Conservation (phyloP, 1,284 basidiomycete genomes). For the Bjerkandera adusta region DNA sequence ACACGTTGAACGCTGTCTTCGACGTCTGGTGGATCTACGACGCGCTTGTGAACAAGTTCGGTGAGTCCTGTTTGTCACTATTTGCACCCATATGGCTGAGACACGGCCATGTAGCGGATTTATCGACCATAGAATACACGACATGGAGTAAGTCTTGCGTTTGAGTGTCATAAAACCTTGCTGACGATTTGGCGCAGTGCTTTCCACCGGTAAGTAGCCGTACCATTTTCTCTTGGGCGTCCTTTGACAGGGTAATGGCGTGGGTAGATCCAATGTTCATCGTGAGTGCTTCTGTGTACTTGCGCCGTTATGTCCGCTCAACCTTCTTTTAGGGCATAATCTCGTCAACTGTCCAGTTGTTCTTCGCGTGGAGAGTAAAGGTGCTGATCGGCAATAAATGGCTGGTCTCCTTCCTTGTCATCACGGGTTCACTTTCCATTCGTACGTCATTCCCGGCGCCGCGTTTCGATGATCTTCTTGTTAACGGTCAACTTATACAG, state of each 20-base stretch:
- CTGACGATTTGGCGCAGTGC: background rate
- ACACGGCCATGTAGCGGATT: too few species aligned
- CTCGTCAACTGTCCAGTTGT: slow-evolving; percentile 39
- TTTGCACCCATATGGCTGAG: too few species aligned
- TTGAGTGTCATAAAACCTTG: background rate
- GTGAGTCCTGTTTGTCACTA: slow-evolving; percentile 20
- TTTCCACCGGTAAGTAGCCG: too few species aligned
- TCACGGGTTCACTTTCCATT: slow-evolving; percentile 28
- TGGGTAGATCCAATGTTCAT: slow-evolving; percentile 35
- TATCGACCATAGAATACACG: too few species aligned
- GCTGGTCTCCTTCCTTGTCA: slow-evolving; percentile 23
- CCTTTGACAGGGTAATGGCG: too few species aligned
- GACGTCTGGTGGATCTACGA: slow-evolving; percentile 37
- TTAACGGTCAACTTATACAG: slow-evolving; percentile 18
- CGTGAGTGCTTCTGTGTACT: slow-evolving; percentile 18
- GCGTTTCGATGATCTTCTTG: background rate
- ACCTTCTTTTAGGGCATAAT: slow-evolving; percentile 36
- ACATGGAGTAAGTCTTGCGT: too few species aligned
- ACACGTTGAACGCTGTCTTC: slow-evolving; percentile 37
- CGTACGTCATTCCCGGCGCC: slow-evolving; percentile 21
- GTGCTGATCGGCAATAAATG: slow-evolving; percentile 31
- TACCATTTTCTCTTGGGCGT: too few species aligned
- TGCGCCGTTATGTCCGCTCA: too few species aligned
- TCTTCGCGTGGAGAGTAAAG: slow-evolving; percentile 42
- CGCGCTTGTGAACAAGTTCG: slow-evolving; percentile 35